These are phyloP conservation scores for Zymoseptoria passerinii DNA, from an alignment of 2,329 filamentous ascomycete genomes.

Conservation along the genomic window DNA sequence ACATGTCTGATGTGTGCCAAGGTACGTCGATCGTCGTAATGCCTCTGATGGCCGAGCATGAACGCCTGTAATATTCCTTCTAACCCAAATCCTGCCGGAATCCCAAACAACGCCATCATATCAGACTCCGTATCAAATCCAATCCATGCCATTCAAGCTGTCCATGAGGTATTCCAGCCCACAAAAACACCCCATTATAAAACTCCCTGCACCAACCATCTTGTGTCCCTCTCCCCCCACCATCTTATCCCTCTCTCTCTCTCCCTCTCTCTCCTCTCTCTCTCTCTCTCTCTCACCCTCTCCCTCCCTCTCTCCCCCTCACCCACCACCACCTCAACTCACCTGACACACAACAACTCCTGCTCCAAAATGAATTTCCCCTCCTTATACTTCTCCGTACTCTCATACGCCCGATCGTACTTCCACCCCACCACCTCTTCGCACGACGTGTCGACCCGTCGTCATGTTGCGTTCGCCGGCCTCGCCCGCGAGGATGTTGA, in stretches of 20 bases:
- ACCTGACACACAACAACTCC: slow-evolving; percentile 78
- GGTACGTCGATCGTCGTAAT: not conserved
- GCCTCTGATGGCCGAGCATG: not conserved
- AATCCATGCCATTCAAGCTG: not conserved
- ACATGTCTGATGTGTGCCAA: no score
- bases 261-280: no score
- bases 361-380: slow-evolving; percentile 95
- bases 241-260: no score
- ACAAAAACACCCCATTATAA: not conserved
- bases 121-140: not conserved
- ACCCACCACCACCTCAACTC: slow-evolving; percentile 28
- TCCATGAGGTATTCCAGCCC: not conserved
- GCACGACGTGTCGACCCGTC: slow-evolving; percentile 85
- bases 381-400: slow-evolving; percentile 95
- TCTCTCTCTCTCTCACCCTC: not conserved
- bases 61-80: not conserved
- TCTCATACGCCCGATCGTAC: slow-evolving; percentile 94
- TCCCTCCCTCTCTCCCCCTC: no score
- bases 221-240: no score
- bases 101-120: not conserved
- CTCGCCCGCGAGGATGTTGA: slow-evolving; percentile 78
- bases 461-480: slow-evolving; percentile 97
- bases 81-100: not conserved
- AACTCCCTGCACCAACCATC: no score
- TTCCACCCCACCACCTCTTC: slow-evolving; percentile 95